Percentiles rank a stretch among this genome's conserved stretches.
Conservation (phyloP, 257 asterid genomes). For the Forsythia suspensa region DNA sequence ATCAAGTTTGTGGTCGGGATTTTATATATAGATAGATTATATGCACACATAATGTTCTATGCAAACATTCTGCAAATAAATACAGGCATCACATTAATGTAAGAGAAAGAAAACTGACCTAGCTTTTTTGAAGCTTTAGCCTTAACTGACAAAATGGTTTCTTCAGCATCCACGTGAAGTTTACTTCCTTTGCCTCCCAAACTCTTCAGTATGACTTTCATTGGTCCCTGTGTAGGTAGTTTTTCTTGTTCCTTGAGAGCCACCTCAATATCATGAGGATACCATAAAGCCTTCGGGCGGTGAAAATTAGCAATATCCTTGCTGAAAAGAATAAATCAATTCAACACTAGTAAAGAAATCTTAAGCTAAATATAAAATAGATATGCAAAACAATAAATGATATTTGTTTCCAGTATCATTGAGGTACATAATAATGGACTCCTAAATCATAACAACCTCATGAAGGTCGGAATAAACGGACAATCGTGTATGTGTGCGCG, state of each 20-base stretch:
- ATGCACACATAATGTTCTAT: not conserved
- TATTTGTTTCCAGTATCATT: not conserved
- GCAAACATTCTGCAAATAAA: not conserved
- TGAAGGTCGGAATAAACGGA: not conserved
- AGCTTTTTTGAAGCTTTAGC: constrained; percentile 94
- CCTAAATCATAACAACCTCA: not conserved
- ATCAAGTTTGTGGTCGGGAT: not conserved
- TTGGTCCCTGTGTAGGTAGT: constrained; percentile 73
- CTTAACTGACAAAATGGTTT: constrained; percentile 76
- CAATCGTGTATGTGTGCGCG: not conserved
- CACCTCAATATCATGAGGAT: constrained; percentile 98
- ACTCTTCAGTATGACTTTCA: constrained; percentile 94
- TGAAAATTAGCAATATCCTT: constrained; percentile 96
- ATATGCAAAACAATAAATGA: constrained; percentile 17
- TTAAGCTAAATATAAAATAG: constrained; percentile 15
- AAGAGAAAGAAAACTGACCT: constrained; percentile 43
- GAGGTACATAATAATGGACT: not conserved
- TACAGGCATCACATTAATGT: not conserved
- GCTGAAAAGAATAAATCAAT: constrained; percentile 53
- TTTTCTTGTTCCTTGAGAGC: constrained; percentile 72
- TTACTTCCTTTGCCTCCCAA: constrained; percentile 98
- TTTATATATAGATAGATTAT: not conserved
- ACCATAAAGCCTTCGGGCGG: constrained; percentile 95
- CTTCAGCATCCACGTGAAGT: constrained; percentile 91
- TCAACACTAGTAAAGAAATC: constrained; percentile 26